Conservation (phyloP, 2,329 filamentous ascomycete genomes). For the Thelonectria olida region DNA sequence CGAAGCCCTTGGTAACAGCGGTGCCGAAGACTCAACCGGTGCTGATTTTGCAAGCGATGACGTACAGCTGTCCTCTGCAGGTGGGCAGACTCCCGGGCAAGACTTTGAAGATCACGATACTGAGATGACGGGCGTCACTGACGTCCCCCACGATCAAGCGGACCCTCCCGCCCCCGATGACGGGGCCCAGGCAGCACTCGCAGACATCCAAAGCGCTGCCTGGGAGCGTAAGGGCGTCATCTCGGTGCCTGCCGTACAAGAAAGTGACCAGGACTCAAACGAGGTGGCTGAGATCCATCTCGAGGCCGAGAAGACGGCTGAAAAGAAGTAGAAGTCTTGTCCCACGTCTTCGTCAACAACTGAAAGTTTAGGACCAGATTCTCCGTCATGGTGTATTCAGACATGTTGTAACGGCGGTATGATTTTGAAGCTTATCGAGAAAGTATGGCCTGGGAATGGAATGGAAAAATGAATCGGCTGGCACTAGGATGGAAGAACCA, state of each 20-base stretch:
- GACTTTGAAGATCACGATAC: conserved; percentile 42
- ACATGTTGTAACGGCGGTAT: background rate
- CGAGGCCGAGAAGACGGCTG: conserved; percentile 48
- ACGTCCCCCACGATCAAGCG: conserved; percentile 21
- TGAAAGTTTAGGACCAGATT: background rate
- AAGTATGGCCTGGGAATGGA: conserved; percentile 6
- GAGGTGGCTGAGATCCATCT: conserved; percentile 61
- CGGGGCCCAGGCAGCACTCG: conserved; percentile 24
- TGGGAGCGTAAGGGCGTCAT: conserved; percentile 51
- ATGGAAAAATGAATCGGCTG: background rate
- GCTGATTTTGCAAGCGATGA: conserved; percentile 55
- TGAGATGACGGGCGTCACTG: conserved; percentile 40
- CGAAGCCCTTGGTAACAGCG: conserved; percentile 45
- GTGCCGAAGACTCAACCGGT: conserved; percentile 43
- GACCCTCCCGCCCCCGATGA: conserved; percentile 25
- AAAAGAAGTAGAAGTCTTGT: conserved; percentile 31
- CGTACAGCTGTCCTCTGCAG: conserved; percentile 52
- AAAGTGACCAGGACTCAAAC: conserved; percentile 50
- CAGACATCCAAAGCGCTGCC: conserved; percentile 43
- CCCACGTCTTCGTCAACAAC: conserved; percentile 22
- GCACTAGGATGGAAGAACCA: background rate
- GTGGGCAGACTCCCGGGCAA: conserved; percentile 41
- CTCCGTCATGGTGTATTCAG: background rate
- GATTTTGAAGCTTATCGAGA: conserved; percentile 1
- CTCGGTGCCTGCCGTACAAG: conserved; percentile 49